A percentile compares a stretch with the other conserved stretches of the same genome.
phyloP scores from a whole-genome alignment of 192 early-diverging fungal species.

The Rhizophagus sp. region DNA sequence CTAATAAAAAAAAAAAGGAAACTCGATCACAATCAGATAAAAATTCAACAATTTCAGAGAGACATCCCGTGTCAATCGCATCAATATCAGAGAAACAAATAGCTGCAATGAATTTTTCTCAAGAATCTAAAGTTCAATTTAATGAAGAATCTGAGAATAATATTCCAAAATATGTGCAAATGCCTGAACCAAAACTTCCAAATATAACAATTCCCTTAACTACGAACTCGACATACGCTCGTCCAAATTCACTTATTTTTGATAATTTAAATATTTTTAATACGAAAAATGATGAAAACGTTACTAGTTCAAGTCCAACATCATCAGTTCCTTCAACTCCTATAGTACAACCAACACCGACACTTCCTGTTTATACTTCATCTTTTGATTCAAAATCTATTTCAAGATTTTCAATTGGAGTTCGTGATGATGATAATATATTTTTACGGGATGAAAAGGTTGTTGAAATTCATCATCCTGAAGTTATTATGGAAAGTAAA shows the following conservation, averaged over 20 bases:
- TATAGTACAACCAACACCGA: neutral
- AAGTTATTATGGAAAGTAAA: conserved; percentile 4
- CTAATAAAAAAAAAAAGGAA: no score
- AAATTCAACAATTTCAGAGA: neutral
- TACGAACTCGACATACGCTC: neutral
- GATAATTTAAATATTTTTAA: neutral
- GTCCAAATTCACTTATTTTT: neutral
- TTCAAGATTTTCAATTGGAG: conserved; percentile 16
- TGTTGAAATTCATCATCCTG: neutral
- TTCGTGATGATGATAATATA: conserved; percentile 10
- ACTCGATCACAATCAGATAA: neutral
- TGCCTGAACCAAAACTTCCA: neutral
- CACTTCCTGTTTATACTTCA: neutral
- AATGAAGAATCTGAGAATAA: neutral
- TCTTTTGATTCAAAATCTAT: neutral
- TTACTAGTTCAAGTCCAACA: neutral
- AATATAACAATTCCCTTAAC: neutral
- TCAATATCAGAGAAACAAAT: conserved; percentile 13
- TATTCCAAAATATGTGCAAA: neutral
- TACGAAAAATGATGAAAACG: neutral
- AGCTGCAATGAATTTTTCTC: neutral
- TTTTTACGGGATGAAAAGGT: conserved; percentile 20
- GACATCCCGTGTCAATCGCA: neutral
- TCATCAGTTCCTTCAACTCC: neutral
- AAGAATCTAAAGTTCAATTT: neutral